These are phyloP conservation scores for Alternaria triticimaculans DNA, from an alignment of 2,329 filamentous ascomycete genomes.

Conservation along the genomic window DNA sequence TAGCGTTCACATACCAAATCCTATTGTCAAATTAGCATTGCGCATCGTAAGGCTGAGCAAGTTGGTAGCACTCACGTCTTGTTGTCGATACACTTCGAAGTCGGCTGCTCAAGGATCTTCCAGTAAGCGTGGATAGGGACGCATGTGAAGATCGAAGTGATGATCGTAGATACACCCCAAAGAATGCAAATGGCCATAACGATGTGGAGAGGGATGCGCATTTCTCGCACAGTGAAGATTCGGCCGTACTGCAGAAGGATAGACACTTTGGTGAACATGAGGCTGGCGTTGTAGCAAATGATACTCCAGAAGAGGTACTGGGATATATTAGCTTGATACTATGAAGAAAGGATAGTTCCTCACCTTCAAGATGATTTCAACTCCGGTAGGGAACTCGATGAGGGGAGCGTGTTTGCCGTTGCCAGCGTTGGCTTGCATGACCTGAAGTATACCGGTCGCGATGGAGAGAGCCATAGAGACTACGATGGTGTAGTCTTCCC, in stretches of 20 bases:
- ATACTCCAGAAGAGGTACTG: slow-evolving; percentile 38
- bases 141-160: slow-evolving; percentile 29
- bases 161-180: slow-evolving; percentile 18
- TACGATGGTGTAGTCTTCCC: slow-evolving; percentile 33
- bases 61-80: slow-evolving; percentile 17
- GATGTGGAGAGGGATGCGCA: slow-evolving; percentile 32
- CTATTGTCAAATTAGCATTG: slow-evolving; percentile 8
- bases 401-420: slow-evolving; percentile 34
- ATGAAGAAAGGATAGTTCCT: not conserved
- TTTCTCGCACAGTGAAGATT: slow-evolving; percentile 32
- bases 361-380: slow-evolving; percentile 19
- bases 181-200: slow-evolving; percentile 26
- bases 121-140: slow-evolving; percentile 32
- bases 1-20: slow-evolving; percentile 30
- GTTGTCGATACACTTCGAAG: slow-evolving; percentile 22
- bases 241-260: slow-evolving; percentile 39
- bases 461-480: slow-evolving; percentile 26
- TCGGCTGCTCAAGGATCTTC: slow-evolving; percentile 21
- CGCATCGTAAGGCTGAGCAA: not conserved
- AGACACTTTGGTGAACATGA: slow-evolving; percentile 35
- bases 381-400: slow-evolving; percentile 18
- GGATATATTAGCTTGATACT: slow-evolving; percentile 4
- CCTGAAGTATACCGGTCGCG: slow-evolving; percentile 14
- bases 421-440: slow-evolving; percentile 26
- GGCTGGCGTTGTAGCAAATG: slow-evolving; percentile 29